Evolutionary conservation across 2,329 filamentous ascomycete genomes (phyloP), one percentile per base, ranked within the genome.

Genomic region (Fusarium marasasianum): DNA sequence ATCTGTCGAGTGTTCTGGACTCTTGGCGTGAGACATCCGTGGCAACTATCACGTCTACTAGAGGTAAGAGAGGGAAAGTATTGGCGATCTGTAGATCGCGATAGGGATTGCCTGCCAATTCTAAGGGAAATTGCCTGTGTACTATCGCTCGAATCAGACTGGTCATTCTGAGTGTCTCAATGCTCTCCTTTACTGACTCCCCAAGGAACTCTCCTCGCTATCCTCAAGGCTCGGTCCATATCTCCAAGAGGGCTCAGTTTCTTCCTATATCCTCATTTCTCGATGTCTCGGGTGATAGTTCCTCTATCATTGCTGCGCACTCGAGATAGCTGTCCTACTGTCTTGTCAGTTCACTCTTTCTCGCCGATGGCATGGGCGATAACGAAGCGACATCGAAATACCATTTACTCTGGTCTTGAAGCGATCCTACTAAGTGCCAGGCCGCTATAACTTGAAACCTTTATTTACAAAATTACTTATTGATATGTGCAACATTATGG

Each of bases 361-460:
- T 2, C 6, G 5, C 9, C 2, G 31, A 24, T 20, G n/a, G 9
- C 12, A 3, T 7, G 2, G 47, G 10, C 14, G 3, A 18, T 8
- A 12, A 22, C 1, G 20, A 31, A 8, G 4, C 9, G 9, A 8
- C 20, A 3, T 8, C 20, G 20, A 50, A 4, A 9, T 3, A 13
- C 14, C 10, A 31, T 4, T 0, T 48, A 8, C 7, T 18, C 26
- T 48, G 20, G 3, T 8, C 13, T 22, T 47, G 24, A 22, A 22
- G 18, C 8, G 7, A 26, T 12, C 3, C 15, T 44, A 17, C 14
- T 1, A 45, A 26, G 17, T 29, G 26, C 18, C 8, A 47, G 24
- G 18, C 24, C 24, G 24, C 24, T 26, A 26, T 26, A 26, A 26
- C 24, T 26, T 26, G 24, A 26, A 26, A 26, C 24, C 24, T 26